These are phyloP conservation scores for Leishmania tarentolae DNA, from an alignment of 208 protist genomes.

Conservation along the genomic window DNA sequence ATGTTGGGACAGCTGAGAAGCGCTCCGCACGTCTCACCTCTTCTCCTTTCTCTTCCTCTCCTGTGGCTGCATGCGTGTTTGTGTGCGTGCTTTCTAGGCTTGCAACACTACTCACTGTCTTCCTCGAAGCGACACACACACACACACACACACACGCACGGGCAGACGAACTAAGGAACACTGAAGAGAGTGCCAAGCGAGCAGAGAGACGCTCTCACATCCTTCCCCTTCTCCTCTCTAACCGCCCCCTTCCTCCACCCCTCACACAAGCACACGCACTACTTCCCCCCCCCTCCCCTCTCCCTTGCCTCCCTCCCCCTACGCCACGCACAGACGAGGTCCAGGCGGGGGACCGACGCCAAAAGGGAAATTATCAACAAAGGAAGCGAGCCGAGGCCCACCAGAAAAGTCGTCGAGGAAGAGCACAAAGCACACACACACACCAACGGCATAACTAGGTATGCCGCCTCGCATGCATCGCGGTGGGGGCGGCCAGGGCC, in stretches of 20 bases:
- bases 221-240: neutral
- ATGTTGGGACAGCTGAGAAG: conserved; percentile 9
- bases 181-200: neutral
- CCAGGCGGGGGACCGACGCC: neutral
- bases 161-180: neutral
- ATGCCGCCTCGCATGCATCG: conserved; percentile 42
- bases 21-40: neutral
- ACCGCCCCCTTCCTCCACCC: neutral
- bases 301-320: neutral
- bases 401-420: neutral
- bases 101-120: neutral
- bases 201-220: conserved; percentile 2
- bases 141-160: neutral
- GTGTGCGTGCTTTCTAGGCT: neutral
- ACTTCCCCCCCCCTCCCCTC: neutral
- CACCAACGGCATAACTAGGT: neutral
- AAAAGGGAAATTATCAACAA: conserved; percentile 12
- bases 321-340: conserved; percentile 3
- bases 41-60: neutral
- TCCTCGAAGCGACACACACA: neutral
- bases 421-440: neutral
- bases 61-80: neutral
- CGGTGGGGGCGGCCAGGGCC: conserved; percentile 31
- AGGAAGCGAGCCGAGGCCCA: neutral
- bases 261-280: neutral